Base-by-base conservation (phyloP, 495 filamentous ascomycete species). In the Lepidopterella palustris region DNA sequence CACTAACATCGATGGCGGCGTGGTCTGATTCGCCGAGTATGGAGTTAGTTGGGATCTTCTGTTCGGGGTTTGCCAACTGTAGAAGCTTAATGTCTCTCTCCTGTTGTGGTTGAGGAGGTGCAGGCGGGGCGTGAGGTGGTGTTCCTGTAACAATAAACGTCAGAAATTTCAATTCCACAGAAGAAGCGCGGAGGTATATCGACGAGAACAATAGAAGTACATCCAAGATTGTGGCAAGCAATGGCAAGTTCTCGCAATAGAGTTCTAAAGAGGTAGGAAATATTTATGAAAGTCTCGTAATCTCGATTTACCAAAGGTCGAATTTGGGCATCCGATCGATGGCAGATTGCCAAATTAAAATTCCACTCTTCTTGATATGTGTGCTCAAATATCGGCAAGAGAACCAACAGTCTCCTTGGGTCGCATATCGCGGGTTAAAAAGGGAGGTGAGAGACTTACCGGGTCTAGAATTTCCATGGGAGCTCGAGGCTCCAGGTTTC, bases 1-100 rank as follows among this genome's bases (percentile, higher is more conserved):
- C 79, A 53, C 71, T 74, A 15, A 74, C 67, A 9, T 63, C 51
- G 15, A 45, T 18, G 23, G 65, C 64, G 51, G 53, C 51, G 32
- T 61, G 21, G 21, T 66, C 60, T 15, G 60, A 66, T 18, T 55
- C 49, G 9, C 52, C 31, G 18, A 53, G 50, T 5, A 48, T 60
- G 24, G 26, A 51, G 13, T 11, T 9, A 13, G 13, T 21, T 51
- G 13, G 13, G 10, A 18, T 10, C 18, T 11, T 42, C 10, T 11
- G 13, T 2, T 13, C 35, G 13, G 18, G 9, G 3, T 18, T 42
- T 15, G 3, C 13, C 10, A 10, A 42, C 35, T 42, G 13, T 42
- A 13, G 3, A 15, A 3, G 3, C 10, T 42, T 42, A 18, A 42
- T 13, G 13, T 42, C 35, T 42, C 13, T 11, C 2, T 15, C 35